Evolutionary conservation across 2,329 filamentous ascomycete species (phyloP).

Genomic region (Claviceps capensis): DNA sequence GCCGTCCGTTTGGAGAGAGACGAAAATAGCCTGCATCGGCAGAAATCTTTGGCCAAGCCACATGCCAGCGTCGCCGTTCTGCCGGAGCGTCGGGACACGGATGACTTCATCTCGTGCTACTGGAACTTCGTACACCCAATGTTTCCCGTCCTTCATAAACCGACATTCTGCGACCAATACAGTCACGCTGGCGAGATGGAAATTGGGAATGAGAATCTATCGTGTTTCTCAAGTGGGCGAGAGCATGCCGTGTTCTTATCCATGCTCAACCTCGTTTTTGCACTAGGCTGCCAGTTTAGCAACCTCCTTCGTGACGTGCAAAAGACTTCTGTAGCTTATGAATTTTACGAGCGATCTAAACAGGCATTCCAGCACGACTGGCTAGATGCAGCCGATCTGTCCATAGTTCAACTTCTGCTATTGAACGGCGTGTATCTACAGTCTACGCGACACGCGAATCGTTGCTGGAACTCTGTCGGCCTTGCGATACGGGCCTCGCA

Average conservation of each 20-base stretch:
- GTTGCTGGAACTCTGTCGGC: slow-evolving; percentile 3
- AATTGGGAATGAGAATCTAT: not conserved
- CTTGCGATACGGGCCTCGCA: slow-evolving; percentile 3
- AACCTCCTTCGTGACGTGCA: not conserved
- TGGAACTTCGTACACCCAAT: slow-evolving; percentile 3
- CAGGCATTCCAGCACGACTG: slow-evolving; percentile 1
- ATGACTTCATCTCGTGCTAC: slow-evolving; percentile 2
- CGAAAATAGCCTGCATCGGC: not conserved
- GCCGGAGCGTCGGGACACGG: not conserved
- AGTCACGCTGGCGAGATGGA: not conserved
- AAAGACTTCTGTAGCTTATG: slow-evolving; percentile 1
- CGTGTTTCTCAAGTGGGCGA: not conserved
- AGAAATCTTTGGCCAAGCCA: not conserved
- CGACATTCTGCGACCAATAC: not conserved
- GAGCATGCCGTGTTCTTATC: slow-evolving; percentile 1
- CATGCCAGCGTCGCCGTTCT: not conserved
- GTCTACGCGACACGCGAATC: slow-evolving; percentile 2
- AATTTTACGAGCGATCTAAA: slow-evolving; percentile 1
- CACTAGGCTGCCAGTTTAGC: slow-evolving; percentile 3
- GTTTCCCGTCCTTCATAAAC: slow-evolving; percentile 2
- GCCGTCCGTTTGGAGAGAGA: not conserved
- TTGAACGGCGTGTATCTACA: slow-evolving; percentile 3
- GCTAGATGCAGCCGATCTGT: slow-evolving; percentile 1
- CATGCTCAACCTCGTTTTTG: slow-evolving; percentile 3
- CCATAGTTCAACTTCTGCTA: slow-evolving; percentile 1